Evolutionary conservation across 2,329 filamentous ascomycete genomes (phyloP).

Genomic region (Venturia asperata): DNA sequence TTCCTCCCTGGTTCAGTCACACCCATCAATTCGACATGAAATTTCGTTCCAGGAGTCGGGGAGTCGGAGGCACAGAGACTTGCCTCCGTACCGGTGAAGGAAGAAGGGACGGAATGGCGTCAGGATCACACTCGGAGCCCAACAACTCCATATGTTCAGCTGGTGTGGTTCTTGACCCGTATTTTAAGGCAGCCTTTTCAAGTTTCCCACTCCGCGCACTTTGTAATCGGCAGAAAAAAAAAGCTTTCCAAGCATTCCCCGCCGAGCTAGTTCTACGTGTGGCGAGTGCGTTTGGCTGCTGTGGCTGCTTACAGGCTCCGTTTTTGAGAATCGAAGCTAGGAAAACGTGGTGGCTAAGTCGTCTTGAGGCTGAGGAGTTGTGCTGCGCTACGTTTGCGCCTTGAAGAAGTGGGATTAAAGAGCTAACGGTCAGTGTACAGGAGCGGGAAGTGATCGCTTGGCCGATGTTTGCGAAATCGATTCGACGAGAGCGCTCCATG

Average conservation of each 20-base stretch:
- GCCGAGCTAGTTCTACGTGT: not conserved
- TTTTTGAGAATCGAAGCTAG: not conserved
- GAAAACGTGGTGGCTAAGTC: not conserved
- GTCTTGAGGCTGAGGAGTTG: not conserved
- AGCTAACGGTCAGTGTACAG: not conserved
- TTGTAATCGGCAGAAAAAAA: not conserved
- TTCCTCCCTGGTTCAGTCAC: not conserved
- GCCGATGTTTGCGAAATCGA: not conserved
- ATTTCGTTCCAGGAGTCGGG: not conserved
- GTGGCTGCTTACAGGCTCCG: not conserved
- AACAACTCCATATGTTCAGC: not conserved
- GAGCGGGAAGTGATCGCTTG: conserved; percentile 2
- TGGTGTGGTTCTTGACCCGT: not conserved
- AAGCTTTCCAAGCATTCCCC: not conserved
- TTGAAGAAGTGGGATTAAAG: not conserved
- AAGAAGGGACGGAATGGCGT: not conserved
- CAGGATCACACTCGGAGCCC: not conserved
- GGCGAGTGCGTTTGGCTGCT: not conserved
- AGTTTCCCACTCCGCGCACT: not conserved
- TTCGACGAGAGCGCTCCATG: not conserved
- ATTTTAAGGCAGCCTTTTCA: not conserved
- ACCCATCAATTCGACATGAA: not conserved
- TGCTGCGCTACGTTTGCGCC: not conserved
- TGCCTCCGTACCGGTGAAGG: not conserved
- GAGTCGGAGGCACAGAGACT: not conserved